Evolutionary conservation across 2,329 filamentous ascomycete species (phyloP), one percentile per base, ranked within the genome.

Genomic region (Penicillium vulpinum): DNA sequence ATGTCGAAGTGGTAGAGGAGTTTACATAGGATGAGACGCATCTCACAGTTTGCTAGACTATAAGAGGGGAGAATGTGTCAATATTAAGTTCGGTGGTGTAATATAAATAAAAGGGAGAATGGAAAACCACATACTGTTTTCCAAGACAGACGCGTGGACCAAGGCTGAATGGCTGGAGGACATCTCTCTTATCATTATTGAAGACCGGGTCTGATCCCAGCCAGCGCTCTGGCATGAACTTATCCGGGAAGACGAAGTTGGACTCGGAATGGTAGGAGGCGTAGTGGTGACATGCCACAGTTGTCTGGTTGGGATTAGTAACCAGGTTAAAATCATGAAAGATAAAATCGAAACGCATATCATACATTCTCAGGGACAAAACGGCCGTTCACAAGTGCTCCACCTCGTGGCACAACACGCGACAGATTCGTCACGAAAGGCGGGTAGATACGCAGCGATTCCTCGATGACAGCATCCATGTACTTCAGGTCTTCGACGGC

Each of bases 391-490:
- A 80, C 67, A 0, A 58, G 33, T 0, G 72, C 51, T 60, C 75
- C 58, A 57, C 70, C 39, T 60, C 51, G 67, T 60, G 44, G 78
- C 52, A 51, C 71, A 51, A 51, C 66, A 61, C 51, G 65, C 4
- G 59, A 52, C 11, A 68, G 58, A 22, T 57, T 64, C 10, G 68
- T 67, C 2, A 72, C 68, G 0, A 77, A 75, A 0, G 78, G 74
- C 3, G 81, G 78, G 4, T 75, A 75, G 49, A 81, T 67, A 16
- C 81, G 75, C 54, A 82, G 67, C 0, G 75, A 67, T 62, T 83
- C 80, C 41, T 81, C 75, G 39, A 83, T 73, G 53, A 74, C 75
- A 4, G 79, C 80, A 5, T 73, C 71, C 0, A 83, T 68, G 59
- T 81, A 82, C 0, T 70, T 64, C 7, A 81, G 63, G 8, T 51